These are phyloP conservation scores for Sporodiniella umbellata DNA, from an alignment of 371 early-diverging fungal species.

Conservation along the genomic window DNA sequence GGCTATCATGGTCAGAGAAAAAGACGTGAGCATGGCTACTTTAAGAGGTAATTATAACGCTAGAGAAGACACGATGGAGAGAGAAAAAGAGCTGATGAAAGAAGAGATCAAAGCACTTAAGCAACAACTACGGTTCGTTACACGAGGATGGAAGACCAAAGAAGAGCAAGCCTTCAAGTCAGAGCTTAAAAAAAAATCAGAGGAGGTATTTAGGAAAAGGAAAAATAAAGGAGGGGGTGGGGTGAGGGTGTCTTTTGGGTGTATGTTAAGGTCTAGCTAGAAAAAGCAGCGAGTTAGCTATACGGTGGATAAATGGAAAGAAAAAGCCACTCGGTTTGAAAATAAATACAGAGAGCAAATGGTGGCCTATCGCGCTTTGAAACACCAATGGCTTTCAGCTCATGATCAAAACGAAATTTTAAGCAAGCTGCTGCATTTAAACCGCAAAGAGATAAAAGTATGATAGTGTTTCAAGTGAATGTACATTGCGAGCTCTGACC, in stretches of 20 bases:
- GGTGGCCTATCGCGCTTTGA: conserved; percentile 15
- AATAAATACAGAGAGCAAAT: conserved; percentile 1
- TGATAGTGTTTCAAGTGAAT: not conserved
- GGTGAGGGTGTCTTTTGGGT: too few species aligned
- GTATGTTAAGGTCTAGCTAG: not conserved
- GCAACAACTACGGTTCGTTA: conserved; percentile 4
- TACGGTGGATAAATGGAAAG: conserved; percentile 16
- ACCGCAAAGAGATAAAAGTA: conserved; percentile 16
- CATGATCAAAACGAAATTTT: conserved; percentile 19
- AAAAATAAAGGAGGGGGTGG: not conserved
- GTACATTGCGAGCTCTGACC: too few species aligned
- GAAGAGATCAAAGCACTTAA: conserved; percentile 37
- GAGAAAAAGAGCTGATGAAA: conserved; percentile 23
- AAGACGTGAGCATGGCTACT: conserved; percentile 35
- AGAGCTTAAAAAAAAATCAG: not conserved
- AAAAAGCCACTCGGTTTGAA: conserved; percentile 12
- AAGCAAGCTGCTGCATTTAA: conserved; percentile 15
- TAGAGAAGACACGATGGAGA: conserved; percentile 29
- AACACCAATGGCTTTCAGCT: conserved; percentile 19
- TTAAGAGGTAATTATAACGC: conserved; percentile 34
- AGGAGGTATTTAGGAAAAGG: not conserved
- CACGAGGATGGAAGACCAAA: conserved; percentile 18
- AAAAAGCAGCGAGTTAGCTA: too few species aligned
- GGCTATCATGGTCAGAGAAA: conserved; percentile 27
- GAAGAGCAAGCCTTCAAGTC: not conserved